Evolutionary conservation across 441 rosid species (phyloP).

Genomic region (Isatis lusitanica): DNA sequence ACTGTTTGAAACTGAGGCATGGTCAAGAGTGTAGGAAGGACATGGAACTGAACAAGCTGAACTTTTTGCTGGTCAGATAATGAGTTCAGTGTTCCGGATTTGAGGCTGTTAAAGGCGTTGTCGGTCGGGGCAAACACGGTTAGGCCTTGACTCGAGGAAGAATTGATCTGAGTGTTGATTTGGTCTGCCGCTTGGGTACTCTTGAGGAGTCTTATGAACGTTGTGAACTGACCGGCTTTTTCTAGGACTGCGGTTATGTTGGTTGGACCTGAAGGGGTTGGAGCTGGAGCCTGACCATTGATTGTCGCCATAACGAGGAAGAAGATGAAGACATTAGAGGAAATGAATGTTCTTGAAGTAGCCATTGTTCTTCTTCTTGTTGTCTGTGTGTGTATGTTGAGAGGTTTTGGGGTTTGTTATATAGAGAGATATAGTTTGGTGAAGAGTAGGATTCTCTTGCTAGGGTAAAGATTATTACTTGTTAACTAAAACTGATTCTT

Average conservation of each 20-base stretch:
- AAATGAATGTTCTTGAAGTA: slow-evolving; percentile 17
- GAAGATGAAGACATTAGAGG: slow-evolving; percentile 21
- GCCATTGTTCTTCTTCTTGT: slow-evolving; percentile 27
- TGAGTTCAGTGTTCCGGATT: slow-evolving; percentile 68
- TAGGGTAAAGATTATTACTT: slow-evolving; percentile 26
- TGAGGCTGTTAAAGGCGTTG: slow-evolving; percentile 65
- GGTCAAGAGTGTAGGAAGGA: slow-evolving; percentile 62
- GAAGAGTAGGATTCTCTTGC: slow-evolving; percentile 29
- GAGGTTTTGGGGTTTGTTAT: slow-evolving; percentile 24
- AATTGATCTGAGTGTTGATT: slow-evolving; percentile 72
- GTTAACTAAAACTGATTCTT: slow-evolving; percentile 15
- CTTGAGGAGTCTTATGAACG: slow-evolving; percentile 59
- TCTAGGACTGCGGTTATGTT: slow-evolving; percentile 77
- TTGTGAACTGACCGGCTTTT: slow-evolving; percentile 80
- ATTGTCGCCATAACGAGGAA: slow-evolving; percentile 21
- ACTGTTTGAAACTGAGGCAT: slow-evolving; percentile 75
- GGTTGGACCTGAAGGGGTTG: slow-evolving; percentile 52
- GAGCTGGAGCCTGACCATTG: slow-evolving; percentile 50
- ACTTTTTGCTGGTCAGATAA: slow-evolving; percentile 71
- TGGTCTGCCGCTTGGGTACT: slow-evolving; percentile 67
- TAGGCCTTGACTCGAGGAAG: slow-evolving; percentile 66
- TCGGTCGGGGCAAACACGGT: slow-evolving; percentile 83
- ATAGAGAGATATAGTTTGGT: slow-evolving; percentile 34
- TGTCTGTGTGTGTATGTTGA: slow-evolving; percentile 14
- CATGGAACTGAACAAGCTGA: slow-evolving; percentile 78